Base-by-base conservation (phyloP, 2,329 filamentous ascomycete genomes). In the Penicillium sp. region DNA sequence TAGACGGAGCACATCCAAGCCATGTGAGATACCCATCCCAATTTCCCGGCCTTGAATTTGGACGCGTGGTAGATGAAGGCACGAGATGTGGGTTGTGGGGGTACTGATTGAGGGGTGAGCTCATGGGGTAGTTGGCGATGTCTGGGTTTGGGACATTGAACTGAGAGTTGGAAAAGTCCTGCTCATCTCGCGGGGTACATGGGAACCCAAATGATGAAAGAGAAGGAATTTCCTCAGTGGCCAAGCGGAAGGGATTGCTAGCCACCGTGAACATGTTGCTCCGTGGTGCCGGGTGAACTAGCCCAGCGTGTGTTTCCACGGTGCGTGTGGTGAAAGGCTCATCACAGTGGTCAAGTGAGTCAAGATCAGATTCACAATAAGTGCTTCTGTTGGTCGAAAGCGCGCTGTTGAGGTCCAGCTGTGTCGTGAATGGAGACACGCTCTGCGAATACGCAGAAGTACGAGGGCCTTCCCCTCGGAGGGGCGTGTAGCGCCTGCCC, bases 231-330 rank as follows among this genome's bases (percentile, higher is more conserved):
- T 62, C 58, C 2, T 65, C 60, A 6, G 31, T 48, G 9, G 50
- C 47, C 2, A 50, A 43, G 9, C 59, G 50, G 6, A 65, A 62
- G 1, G 57, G 57, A 29, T 59, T 56, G 35, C 53, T 57, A 6
- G 50, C 21, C 3, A 54, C 27, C 23, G 60, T 54, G 42, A 8
- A 33, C 35, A 54, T 51, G 15, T 15, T 43, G 21, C n/a, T 43
- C 10, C 13, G 52, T n/a, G 58, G 58, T 21, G 56, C 43, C 33
- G 65, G 60, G 21, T 68, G 65, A 6, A 59, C 35, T 10, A 58
- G 56, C 23, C 31, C 31, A 15, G 29, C 35, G 6, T 55, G 33
- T 2, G n/a, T n/a, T 10, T 48, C 40, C 6, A 12, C 23, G 1
- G 2, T 17, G 9, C 8, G 29, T 13, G 43, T 15, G 7, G 3